Percentiles rank a stretch among this genome's conserved stretches.
Conservation (phyloP, 345 rosid species). For the Brassica incana region DNA sequence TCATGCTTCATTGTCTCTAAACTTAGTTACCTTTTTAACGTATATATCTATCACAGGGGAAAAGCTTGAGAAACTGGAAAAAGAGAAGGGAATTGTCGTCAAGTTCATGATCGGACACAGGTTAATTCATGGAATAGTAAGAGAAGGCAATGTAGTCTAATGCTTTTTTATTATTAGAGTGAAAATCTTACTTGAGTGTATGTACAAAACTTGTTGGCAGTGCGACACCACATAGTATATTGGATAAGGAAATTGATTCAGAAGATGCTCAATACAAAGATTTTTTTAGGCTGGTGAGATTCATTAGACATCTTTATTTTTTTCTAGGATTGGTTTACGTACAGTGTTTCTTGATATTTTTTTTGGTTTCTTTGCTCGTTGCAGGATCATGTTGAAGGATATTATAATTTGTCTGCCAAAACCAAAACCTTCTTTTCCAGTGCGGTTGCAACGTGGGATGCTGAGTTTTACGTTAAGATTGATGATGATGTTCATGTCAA, state of each 20-base stretch:
- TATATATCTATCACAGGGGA: conserved; percentile 49
- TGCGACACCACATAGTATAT: conserved; percentile 72
- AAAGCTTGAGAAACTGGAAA: conserved; percentile 76
- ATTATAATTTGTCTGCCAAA: conserved; percentile 90
- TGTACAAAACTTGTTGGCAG: conserved; percentile 44
- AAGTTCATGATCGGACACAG: conserved; percentile 99
- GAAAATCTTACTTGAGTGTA: conserved; percentile 22
- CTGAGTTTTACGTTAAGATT: conserved; percentile 88
- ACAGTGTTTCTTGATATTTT: not conserved
- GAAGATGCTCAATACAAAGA: conserved; percentile 93
- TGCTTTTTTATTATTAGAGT: not conserved
- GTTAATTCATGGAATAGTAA: conserved; percentile 35
- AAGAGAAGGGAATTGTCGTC: conserved; percentile 82
- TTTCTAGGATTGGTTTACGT: not conserved
- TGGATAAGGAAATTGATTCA: conserved; percentile 92
- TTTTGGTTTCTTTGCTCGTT: conserved; percentile 8
- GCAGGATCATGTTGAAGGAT: conserved; percentile 97
- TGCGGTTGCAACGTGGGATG: conserved; percentile 94
- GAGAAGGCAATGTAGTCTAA: not conserved
- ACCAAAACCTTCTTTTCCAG: conserved; percentile 88
- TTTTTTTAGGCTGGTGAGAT: conserved; percentile 85
- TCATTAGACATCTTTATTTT: not conserved
- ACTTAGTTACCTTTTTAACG: not conserved
- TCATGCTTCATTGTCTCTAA: conserved; percentile 16
- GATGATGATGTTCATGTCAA: conserved; percentile 99